Percentiles rank a stretch among this genome's conserved stretches.
Evolutionary conservation across 2,329 filamentous ascomycete species (phyloP).

Genomic region (Trichophyton benhamiae): DNA sequence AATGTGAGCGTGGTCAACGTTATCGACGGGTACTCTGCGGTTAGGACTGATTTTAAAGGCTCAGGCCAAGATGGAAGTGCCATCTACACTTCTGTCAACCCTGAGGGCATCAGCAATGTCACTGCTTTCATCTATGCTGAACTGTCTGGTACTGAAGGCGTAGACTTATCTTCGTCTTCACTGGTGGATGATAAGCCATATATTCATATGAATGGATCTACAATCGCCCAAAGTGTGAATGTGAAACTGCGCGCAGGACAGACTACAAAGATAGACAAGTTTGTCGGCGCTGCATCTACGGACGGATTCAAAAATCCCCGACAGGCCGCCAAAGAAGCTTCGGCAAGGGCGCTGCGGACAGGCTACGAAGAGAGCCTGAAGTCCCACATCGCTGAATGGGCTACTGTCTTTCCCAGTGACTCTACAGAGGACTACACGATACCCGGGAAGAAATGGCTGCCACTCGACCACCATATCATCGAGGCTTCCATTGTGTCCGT

Average conservation of each 20-base stretch:
- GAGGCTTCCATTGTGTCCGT: conserved; percentile 41
- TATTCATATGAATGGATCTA: conserved; percentile 47
- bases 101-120: conserved; percentile 48
- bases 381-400: conserved; percentile 52
- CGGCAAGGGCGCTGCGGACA: conserved; percentile 35
- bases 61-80: conserved; percentile 44
- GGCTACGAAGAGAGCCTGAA: conserved; percentile 46
- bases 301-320: conserved; percentile 54
- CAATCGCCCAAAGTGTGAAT: conserved; percentile 49
- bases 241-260: conserved; percentile 43
- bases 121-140: conserved; percentile 47
- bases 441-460: conserved; percentile 45
- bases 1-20: conserved; percentile 53
- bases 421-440: conserved; percentile 52
- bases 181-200: conserved; percentile 37
- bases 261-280: conserved; percentile 50
- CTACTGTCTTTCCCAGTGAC: conserved; percentile 45
- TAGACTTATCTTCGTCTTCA: conserved; percentile 32
- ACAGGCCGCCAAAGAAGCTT: conserved; percentile 44
- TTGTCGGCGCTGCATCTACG: conserved; percentile 53
- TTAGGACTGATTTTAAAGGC: conserved; percentile 47
- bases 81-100: conserved; percentile 55
- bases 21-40: conserved; percentile 55
- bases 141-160: conserved; percentile 28
- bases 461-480: conserved; percentile 44